Conservation (phyloP, 2,329 filamentous ascomycete species). For the Stachybotrys echinatus region DNA sequence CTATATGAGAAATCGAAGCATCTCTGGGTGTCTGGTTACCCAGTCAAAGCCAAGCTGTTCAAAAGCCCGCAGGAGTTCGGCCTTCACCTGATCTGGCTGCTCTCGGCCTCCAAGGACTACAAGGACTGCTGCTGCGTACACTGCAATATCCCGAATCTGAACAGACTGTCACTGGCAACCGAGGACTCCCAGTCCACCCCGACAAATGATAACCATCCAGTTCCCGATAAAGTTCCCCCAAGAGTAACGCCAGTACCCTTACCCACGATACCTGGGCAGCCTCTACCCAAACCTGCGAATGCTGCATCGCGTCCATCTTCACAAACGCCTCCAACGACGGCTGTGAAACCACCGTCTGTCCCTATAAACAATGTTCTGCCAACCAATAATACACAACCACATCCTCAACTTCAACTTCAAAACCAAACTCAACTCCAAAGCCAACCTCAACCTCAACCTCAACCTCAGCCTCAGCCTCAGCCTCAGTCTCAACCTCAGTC, state of each 20-base stretch:
- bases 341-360: constrained; percentile 4
- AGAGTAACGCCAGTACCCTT: constrained; percentile 31
- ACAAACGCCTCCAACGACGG: constrained; percentile 3
- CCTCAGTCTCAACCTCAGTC: no score
- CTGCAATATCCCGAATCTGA: constrained; percentile 30
- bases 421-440: constrained; percentile 9
- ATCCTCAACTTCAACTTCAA: constrained; percentile 7
- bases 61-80: constrained; percentile 50
- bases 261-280: constrained; percentile 26
- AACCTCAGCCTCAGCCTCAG: no score
- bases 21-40: constrained; percentile 45
- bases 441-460: constrained; percentile 13
- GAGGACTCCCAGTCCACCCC: constrained; percentile 21
- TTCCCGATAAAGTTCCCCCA: constrained; percentile 9
- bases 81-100: constrained; percentile 46
- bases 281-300: constrained; percentile 23
- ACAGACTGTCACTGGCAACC: constrained; percentile 13
- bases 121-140: constrained; percentile 46
- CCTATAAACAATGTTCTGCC: no score
- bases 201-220: constrained; percentile 10
- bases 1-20: constrained; percentile 43
- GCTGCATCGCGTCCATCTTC: constrained; percentile 14
- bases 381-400: constrained; percentile 5
- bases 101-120: constrained; percentile 40
- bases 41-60: constrained; percentile 41